Evolutionary conservation across 345 rosid species (phyloP).

Genomic region (Eucalyptus sp.): DNA sequence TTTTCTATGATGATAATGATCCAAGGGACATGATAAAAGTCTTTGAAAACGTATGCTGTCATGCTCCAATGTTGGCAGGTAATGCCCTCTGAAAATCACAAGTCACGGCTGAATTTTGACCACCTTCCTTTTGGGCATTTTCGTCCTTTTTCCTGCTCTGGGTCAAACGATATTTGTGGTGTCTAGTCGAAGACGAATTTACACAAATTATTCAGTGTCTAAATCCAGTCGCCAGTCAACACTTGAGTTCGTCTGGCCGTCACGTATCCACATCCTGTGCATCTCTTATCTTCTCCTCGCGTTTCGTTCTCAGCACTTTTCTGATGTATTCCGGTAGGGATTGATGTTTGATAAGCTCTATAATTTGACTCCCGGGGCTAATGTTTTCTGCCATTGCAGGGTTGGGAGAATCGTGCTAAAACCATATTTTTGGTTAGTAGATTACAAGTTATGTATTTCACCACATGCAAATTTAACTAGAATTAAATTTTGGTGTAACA

Average conservation of each 20-base stretch:
- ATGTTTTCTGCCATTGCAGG: not conserved
- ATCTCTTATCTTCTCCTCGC: not conserved
- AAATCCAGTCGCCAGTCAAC: not conserved
- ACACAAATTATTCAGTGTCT: not conserved
- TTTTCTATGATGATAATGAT: not conserved
- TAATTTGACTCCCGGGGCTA: not conserved
- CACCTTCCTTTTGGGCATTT: not conserved
- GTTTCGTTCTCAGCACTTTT: not conserved
- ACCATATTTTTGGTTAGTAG: not conserved
- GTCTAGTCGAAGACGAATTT: not conserved
- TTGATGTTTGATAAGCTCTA: not conserved
- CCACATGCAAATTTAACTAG: not conserved
- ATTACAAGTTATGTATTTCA: not conserved
- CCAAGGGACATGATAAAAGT: not conserved
- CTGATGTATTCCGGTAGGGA: not conserved
- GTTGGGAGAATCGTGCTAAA: not conserved
- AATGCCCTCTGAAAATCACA: not conserved
- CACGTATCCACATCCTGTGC: not conserved
- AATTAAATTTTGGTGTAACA: not conserved
- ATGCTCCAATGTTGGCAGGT: not conserved
- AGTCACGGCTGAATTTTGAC: not conserved
- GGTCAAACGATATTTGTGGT: not conserved
- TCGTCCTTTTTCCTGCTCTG: not conserved
- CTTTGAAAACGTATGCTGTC: not conserved
- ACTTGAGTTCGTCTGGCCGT: not conserved